These are phyloP conservation scores for Zygosaccharomyces sapae DNA, from an alignment of 1,139 yeast genomes.

Conservation along the genomic window DNA sequence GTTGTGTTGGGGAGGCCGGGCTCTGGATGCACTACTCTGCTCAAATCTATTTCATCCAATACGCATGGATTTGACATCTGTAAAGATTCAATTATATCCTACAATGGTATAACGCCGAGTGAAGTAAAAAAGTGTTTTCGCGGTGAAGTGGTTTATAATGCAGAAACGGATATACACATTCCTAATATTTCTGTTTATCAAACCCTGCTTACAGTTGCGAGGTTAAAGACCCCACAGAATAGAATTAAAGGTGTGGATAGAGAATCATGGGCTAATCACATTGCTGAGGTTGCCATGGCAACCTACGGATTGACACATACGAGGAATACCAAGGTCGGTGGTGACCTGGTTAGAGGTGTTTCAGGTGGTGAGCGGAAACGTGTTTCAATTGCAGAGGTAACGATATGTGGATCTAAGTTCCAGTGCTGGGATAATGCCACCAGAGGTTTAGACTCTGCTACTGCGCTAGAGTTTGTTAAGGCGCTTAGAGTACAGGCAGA, in stretches of 20 bases:
- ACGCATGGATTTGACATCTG: conserved; percentile 68
- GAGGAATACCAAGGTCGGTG: conserved; percentile 62
- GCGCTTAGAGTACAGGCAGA: conserved; percentile 63
- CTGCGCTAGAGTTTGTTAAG: conserved; percentile 68
- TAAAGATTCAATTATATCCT: conserved; percentile 45
- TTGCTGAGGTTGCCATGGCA: conserved; percentile 68
- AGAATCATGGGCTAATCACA: conserved; percentile 55
- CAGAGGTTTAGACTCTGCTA: conserved; percentile 70
- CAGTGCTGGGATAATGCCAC: conserved; percentile 75
- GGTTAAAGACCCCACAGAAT: conserved; percentile 61
- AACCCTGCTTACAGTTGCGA: conserved; percentile 62
- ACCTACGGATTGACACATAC: conserved; percentile 69
- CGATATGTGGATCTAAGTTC: conserved; percentile 55
- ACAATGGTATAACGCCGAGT: conserved; percentile 47
- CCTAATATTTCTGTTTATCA: conserved; percentile 71
- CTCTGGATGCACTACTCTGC: conserved; percentile 76
- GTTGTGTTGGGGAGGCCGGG: conserved; percentile 83
- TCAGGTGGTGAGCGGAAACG: conserved; percentile 84
- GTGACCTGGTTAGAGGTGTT: conserved; percentile 67
- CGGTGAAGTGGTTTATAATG: conserved; percentile 70
- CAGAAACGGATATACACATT: conserved; percentile 70
- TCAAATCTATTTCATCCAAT: conserved; percentile 65
- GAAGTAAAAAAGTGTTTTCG: conserved; percentile 52
- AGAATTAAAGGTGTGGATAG: conserved; percentile 59
- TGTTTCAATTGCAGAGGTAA: conserved; percentile 69